Conservation (phyloP, 2,329 filamentous ascomycete genomes). For the Stemphylium lycopersici region DNA sequence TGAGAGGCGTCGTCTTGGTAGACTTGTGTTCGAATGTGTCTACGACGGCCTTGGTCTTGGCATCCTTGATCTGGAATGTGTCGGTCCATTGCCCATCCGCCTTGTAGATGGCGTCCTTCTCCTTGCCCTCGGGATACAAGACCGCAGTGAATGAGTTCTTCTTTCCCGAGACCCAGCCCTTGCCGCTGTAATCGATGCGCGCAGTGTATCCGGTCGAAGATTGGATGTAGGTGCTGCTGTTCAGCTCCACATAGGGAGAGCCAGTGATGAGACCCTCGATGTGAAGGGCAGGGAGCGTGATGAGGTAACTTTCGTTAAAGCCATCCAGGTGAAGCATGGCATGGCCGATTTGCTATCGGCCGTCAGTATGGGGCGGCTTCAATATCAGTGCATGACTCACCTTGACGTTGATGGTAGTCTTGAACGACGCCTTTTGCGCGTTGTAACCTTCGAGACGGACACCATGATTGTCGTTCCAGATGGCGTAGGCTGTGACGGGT, state of each 20-base stretch:
- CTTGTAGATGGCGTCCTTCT: conserved; percentile 79
- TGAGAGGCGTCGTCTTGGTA: conserved; percentile 67
- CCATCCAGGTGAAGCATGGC: conserved; percentile 77
- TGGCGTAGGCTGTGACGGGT: conserved; percentile 91
- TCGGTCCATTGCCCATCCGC: conserved; percentile 91
- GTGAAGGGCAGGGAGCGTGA: conserved; percentile 88
- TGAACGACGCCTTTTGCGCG: conserved; percentile 94
- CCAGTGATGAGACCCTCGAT: conserved; percentile 91
- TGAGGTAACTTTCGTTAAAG: conserved; percentile 77
- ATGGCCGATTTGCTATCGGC: conserved; percentile 75
- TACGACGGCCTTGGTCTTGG: conserved; percentile 54
- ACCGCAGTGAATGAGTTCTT: conserved; percentile 87
- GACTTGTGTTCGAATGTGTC: conserved; percentile 56
- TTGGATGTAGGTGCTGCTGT: conserved; percentile 81
- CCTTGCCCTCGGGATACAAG: conserved; percentile 72
- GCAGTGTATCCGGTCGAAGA: conserved; percentile 86
- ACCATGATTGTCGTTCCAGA: conserved; percentile 83
- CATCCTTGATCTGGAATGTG: conserved; percentile 76
- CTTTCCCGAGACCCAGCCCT: conserved; percentile 93
- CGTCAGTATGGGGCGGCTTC: conserved; percentile 3
- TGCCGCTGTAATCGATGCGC: conserved; percentile 91
- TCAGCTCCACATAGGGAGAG: conserved; percentile 88
- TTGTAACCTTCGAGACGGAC: conserved; percentile 84
- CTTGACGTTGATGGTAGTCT: conserved; percentile 90
- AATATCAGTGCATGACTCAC: conserved; percentile 12